Percentiles rank a stretch among this genome's conserved stretches.
phyloP scores from a whole-genome alignment of 352 stramenopile genomes.

The Phytophthora uliginosa region DNA sequence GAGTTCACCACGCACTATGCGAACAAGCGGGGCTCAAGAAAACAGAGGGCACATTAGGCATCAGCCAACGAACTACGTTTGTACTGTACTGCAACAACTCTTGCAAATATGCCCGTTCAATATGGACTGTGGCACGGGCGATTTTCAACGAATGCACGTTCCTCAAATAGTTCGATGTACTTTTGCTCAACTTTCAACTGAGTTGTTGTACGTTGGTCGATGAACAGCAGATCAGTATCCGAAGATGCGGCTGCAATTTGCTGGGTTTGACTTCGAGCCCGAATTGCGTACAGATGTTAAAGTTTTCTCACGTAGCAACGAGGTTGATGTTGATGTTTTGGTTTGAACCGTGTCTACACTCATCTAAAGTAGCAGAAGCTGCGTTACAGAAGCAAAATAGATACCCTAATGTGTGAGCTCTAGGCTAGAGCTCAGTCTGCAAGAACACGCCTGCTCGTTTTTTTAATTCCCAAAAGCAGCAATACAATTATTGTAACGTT shows the following conservation, averaged over 20 bases:
- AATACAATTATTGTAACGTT: too few species aligned
- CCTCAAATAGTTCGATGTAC: too few species aligned
- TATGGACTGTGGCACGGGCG: too few species aligned
- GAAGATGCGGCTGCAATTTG: neutral
- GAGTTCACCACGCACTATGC: conserved; percentile 47
- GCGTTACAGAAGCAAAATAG: too few species aligned
- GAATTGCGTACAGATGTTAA: neutral
- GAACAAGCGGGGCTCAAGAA: conserved; percentile 6
- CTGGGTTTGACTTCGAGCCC: neutral
- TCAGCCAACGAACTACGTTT: neutral
- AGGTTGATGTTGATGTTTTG: neutral
- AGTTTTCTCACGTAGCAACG: neutral
- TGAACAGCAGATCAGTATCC: neutral
- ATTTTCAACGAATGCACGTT: too few species aligned
- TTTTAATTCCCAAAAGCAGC: too few species aligned
- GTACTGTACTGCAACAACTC: neutral
- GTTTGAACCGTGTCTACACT: too few species aligned
- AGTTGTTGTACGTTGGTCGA: neutral
- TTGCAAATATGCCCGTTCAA: too few species aligned
- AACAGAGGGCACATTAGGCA: neutral
- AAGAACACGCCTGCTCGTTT: too few species aligned
- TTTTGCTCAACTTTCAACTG: neutral
- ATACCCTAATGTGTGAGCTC: too few species aligned
- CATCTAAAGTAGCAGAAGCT: too few species aligned
- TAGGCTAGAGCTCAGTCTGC: too few species aligned